These are phyloP conservation scores for Calvatia gigantea DNA, from an alignment of 768 basidiomycete species.

Conservation along the genomic window DNA sequence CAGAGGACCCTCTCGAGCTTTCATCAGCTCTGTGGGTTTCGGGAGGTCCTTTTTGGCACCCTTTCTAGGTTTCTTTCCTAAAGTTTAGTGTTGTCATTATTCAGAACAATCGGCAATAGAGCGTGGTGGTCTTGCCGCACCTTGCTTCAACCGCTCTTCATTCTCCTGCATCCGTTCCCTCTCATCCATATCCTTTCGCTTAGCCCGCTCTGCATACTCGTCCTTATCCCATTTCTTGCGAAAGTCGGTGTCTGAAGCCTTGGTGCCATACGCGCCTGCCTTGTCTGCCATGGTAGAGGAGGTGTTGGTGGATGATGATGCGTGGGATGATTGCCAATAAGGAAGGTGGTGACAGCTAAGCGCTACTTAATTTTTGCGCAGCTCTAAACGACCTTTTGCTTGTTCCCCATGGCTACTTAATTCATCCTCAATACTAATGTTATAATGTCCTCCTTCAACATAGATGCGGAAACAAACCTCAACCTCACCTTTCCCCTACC, in stretches of 20 bases:
- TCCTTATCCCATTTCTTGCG: constrained; percentile 95
- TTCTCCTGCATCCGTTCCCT: constrained; percentile 82
- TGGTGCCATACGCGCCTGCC: constrained; percentile 37
- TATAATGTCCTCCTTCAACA: constrained; percentile 14
- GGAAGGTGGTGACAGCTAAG: background rate
- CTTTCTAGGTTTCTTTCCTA: constrained; percentile 82
- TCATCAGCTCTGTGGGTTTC: constrained; percentile 91
- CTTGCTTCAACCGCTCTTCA: constrained; percentile 81
- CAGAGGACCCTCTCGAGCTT: constrained; percentile 78
- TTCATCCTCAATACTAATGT: background rate
- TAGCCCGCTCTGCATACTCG: constrained; percentile 81
- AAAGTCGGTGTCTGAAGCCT: constrained; percentile 68
- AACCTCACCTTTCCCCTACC: constrained; percentile 79
- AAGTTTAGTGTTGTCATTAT: constrained; percentile 11
- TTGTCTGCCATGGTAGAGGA: constrained; percentile 38
- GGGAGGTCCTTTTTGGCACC: constrained; percentile 75
- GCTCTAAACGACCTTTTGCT: background rate
- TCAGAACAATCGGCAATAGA: no score
- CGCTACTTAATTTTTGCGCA: background rate
- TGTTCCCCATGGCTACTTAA: constrained; percentile 7
- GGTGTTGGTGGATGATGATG: background rate
- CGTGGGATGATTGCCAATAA: constrained; percentile 4
- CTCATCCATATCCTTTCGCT: constrained; percentile 77
- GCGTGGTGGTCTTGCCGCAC: constrained; percentile 23
- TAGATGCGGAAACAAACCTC: constrained; percentile 39